Conservation (phyloP, 192 early-diverging fungal species). For the Cladochytrium replicatum region DNA sequence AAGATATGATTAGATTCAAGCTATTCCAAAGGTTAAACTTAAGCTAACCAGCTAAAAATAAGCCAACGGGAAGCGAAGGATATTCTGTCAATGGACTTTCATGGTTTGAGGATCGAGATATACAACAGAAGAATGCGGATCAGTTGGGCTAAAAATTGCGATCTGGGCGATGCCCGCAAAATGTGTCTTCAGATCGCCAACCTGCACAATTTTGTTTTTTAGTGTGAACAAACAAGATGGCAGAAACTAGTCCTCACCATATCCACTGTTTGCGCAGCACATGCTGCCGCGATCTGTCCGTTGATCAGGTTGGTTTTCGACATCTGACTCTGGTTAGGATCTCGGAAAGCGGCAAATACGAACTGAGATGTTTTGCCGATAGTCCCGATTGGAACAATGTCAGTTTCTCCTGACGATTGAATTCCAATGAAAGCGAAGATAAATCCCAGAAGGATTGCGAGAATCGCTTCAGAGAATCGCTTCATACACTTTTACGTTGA, state of each 20-base stretch:
- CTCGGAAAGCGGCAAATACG: slow-evolving; percentile 69
- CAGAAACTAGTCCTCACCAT: too few relatives aligned
- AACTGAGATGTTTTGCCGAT: slow-evolving; percentile 81
- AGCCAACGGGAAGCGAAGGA: too few relatives aligned
- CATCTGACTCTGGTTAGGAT: too few relatives aligned
- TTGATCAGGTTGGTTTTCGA: slow-evolving; percentile 76
- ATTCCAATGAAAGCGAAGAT: slow-evolving; percentile 70
- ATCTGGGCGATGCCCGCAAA: slow-evolving; percentile 67
- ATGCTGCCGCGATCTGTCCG: slow-evolving; percentile 71
- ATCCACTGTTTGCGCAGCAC: slow-evolving; percentile 55
- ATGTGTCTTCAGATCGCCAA: slow-evolving; percentile 82
- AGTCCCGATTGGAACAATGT: slow-evolving; percentile 73
- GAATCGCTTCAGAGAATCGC: slow-evolving; percentile 52
- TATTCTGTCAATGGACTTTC: too few relatives aligned
- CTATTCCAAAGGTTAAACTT: too few relatives aligned
- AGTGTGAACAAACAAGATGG: too few relatives aligned
- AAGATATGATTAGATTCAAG: too few relatives aligned
- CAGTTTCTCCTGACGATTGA: slow-evolving; percentile 72
- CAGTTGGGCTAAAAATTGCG: slow-evolving; percentile 77
- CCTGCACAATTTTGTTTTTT: too few relatives aligned
- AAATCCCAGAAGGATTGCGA: slow-evolving; percentile 63
- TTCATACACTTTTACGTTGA: slow-evolving; percentile 58
- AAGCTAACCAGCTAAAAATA: too few relatives aligned
- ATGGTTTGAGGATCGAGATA: too few relatives aligned
- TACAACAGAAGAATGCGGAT: too few relatives aligned